These are phyloP conservation scores for Wickerhamomyces chaumierensis DNA, from an alignment of 805 yeast species.

Conservation along the genomic window DNA sequence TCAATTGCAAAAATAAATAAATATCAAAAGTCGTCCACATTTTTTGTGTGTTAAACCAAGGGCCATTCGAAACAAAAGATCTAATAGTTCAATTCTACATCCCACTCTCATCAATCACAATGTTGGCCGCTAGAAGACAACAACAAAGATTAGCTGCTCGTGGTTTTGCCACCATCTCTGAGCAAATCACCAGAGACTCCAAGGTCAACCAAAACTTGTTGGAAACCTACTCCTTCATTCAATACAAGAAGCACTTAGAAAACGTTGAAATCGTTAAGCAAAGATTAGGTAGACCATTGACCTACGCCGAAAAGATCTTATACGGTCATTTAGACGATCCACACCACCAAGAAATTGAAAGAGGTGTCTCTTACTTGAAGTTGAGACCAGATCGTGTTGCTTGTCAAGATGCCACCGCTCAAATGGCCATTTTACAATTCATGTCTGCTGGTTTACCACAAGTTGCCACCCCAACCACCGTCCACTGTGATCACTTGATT, in stretches of 20 bases:
- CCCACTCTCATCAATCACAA: conserved; percentile 1
- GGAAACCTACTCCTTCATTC: conserved; percentile 76
- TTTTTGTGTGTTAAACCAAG: too few relatives aligned
- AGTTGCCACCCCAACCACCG: conserved; percentile 91
- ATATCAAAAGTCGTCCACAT: neutral
- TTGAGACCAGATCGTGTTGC: conserved; percentile 97
- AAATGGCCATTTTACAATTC: conserved; percentile 94
- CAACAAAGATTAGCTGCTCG: conserved; percentile 19
- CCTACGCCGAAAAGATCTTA: conserved; percentile 89
- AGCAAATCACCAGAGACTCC: conserved; percentile 44
- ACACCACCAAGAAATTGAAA: conserved; percentile 69
- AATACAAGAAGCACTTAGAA: conserved; percentile 85
- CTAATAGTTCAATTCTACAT: too few relatives aligned
- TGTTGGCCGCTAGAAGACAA: conserved; percentile 14
- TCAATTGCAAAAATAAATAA: neutral
- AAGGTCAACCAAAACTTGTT: conserved; percentile 72
- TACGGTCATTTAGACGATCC: conserved; percentile 95
- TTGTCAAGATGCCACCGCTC: conserved; percentile 98
- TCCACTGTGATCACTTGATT: conserved; percentile 95
- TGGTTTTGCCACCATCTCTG: conserved; percentile 29
- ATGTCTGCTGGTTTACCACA: conserved; percentile 90
- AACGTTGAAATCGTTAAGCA: conserved; percentile 76
- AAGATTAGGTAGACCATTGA: conserved; percentile 79
- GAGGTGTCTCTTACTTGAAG: conserved; percentile 88
- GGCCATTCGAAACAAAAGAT: too few relatives aligned